These are phyloP conservation scores for Trametes hirsuta DNA, from an alignment of 1,284 basidiomycete genomes.

Conservation along the genomic window DNA sequence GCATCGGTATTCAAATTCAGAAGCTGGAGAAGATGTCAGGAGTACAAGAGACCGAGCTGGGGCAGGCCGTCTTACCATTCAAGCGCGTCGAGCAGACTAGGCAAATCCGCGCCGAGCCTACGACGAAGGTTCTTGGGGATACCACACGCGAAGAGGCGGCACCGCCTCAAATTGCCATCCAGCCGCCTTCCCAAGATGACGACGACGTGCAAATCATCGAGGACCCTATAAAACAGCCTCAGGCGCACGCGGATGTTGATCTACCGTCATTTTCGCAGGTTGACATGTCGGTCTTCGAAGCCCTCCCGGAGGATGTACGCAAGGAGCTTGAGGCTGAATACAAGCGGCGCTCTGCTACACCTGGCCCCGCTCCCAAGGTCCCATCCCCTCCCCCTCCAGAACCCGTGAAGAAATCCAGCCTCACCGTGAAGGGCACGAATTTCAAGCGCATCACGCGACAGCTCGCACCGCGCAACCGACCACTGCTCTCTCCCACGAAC, in stretches of 20 bases:
- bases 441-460: constrained; percentile 63
- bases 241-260: constrained; percentile 32
- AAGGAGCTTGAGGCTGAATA: constrained; percentile 73
- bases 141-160: not conserved
- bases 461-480: constrained; percentile 55
- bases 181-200: constrained; percentile 41
- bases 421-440: constrained; percentile 41
- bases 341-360: constrained; percentile 57
- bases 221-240: constrained; percentile 8
- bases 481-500: constrained; percentile 50
- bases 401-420: constrained; percentile 35
- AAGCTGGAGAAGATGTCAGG: constrained; percentile 68
- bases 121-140: not conserved
- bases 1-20: constrained; percentile 91
- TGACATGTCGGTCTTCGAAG: constrained; percentile 71
- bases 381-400: constrained; percentile 10
- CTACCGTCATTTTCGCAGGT: constrained; percentile 77
- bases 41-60: constrained; percentile 36
- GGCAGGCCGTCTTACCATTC: constrained; percentile 62
- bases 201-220: constrained; percentile 26
- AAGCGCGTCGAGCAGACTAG: constrained; percentile 35
- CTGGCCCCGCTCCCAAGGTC: constrained; percentile 29
- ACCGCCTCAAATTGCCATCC: constrained; percentile 34
- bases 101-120: constrained; percentile 8
- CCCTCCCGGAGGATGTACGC: constrained; percentile 72